phyloP scores from a whole-genome alignment of 164 flowering plant genomes.

The Macadamia tetraphylla region DNA sequence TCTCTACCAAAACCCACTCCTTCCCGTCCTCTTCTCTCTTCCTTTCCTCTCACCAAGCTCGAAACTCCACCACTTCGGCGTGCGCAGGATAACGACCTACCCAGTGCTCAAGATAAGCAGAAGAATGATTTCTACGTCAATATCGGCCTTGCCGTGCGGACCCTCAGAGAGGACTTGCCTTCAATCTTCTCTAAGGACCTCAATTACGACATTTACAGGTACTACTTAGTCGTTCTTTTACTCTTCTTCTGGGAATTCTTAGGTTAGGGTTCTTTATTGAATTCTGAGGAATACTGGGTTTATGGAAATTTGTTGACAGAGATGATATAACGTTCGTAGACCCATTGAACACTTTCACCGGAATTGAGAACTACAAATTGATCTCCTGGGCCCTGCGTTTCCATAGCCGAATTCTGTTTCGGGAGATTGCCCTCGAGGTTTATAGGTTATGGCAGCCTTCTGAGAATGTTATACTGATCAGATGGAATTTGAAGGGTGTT shows the following conservation, averaged over 20 bases:
- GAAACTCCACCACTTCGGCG: conserved; percentile 33
- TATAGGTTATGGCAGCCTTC: conserved; percentile 80
- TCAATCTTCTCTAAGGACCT: conserved; percentile 69
- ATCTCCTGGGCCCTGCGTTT: conserved; percentile 88
- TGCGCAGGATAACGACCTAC: conserved; percentile 30
- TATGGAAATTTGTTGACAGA: conserved; percentile 28
- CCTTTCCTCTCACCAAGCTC: conserved; percentile 30
- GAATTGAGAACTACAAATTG: conserved; percentile 78
- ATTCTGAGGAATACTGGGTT: neutral
- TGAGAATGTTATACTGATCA: conserved; percentile 68
- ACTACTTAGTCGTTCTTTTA: neutral
- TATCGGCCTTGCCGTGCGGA: conserved; percentile 78
- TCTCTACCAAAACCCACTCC: conserved; percentile 11
- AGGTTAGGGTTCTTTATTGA: neutral
- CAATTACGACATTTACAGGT: conserved; percentile 89
- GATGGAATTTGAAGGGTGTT: conserved; percentile 79
- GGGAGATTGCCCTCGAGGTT: conserved; percentile 66
- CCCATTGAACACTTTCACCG: conserved; percentile 77
- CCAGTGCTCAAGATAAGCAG: conserved; percentile 33
- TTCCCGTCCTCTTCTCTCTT: conserved; percentile 6
- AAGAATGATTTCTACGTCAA: conserved; percentile 76
- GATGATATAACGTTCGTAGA: conserved; percentile 78
- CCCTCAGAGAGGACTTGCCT: conserved; percentile 86
- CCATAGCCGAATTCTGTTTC: conserved; percentile 70
- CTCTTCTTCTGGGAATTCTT: neutral